Evolutionary conservation across 176 grass and related monocot genomes (phyloP).

Genomic region (Areca catechu): DNA sequence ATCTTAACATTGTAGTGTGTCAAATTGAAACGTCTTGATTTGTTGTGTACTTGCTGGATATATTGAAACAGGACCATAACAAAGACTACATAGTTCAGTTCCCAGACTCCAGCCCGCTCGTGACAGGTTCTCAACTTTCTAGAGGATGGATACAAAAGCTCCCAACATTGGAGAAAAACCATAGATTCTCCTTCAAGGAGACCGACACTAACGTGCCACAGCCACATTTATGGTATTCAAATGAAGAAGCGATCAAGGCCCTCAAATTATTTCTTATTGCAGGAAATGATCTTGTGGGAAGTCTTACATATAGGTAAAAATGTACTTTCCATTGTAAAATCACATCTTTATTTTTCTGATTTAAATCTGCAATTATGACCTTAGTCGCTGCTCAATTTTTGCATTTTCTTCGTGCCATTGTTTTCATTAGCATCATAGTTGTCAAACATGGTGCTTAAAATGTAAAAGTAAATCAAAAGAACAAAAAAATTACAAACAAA

Average conservation of each 20-base stretch:
- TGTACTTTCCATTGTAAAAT: background rate
- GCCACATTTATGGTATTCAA: constrained; percentile 92
- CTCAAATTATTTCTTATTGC: constrained; percentile 66
- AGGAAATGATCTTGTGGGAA: constrained; percentile 50
- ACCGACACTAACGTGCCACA: constrained; percentile 31
- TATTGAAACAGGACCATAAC: constrained; percentile 72
- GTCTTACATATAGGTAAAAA: constrained; percentile 59
- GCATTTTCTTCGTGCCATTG: too few relatives aligned
- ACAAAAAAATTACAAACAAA: too few relatives aligned
- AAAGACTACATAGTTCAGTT: constrained; percentile 91
- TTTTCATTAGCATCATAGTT: too few relatives aligned
- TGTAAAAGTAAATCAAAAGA: too few relatives aligned
- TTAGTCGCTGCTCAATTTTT: too few relatives aligned
- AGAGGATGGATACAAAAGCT: constrained; percentile 27
- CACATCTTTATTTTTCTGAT: too few relatives aligned
- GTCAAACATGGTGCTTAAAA: too few relatives aligned
- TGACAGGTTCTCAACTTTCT: constrained; percentile 25
- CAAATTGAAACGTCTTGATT: background rate
- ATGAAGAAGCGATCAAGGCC: constrained; percentile 58
- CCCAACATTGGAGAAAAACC: constrained; percentile 23
- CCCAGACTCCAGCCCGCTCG: constrained; percentile 56
- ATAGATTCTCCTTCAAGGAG: constrained; percentile 55
- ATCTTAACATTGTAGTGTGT: background rate
- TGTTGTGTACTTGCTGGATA: constrained; percentile 1
- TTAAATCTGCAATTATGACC: too few relatives aligned